Percentiles rank a stretch among this genome's conserved stretches.
Evolutionary conservation across 2,329 filamentous ascomycete species (phyloP).

Genomic region (Ramichloridium luteum): DNA sequence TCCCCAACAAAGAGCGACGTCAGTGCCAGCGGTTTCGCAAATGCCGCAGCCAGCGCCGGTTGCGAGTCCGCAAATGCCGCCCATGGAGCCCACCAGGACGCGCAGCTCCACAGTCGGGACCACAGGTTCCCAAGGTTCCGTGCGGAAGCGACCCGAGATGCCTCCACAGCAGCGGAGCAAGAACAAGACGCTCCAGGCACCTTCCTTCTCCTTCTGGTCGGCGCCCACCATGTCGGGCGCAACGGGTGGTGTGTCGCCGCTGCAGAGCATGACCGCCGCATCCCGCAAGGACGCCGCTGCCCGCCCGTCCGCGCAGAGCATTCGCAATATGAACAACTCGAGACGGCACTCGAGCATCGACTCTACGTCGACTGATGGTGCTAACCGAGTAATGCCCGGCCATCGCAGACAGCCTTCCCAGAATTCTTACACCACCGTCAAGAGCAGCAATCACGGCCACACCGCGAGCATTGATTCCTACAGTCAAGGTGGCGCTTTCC

Average conservation of each 20-base stretch:
- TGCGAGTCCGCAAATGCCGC: conserved; percentile 31
- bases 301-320: conserved; percentile 25
- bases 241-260: conserved; percentile 20
- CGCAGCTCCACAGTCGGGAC: conserved; percentile 32
- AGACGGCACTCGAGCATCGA: conserved; percentile 82
- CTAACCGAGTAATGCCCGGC: conserved; percentile 15
- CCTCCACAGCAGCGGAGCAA: conserved; percentile 5
- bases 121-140: conserved; percentile 5
- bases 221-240: conserved; percentile 28
- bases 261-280: conserved; percentile 23
- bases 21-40: conserved; percentile 21
- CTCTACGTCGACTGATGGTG: conserved; percentile 36
- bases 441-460: conserved; percentile 11
- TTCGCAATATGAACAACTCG: conserved; percentile 55
- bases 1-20: conserved; percentile 27
- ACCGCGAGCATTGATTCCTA: conserved; percentile 14
- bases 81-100: neutral
- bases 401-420: conserved; percentile 48
- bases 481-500: conserved; percentile 23
- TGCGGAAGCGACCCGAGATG: conserved; percentile 7
- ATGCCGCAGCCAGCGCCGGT: conserved; percentile 27
- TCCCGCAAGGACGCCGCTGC: conserved; percentile 21
- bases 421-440: conserved; percentile 26
- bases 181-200: conserved; percentile 9
- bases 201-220: conserved; percentile 6